Base-by-base conservation (phyloP, 805 yeast genomes). In the Cyberlindnera euphorbiiphila region DNA sequence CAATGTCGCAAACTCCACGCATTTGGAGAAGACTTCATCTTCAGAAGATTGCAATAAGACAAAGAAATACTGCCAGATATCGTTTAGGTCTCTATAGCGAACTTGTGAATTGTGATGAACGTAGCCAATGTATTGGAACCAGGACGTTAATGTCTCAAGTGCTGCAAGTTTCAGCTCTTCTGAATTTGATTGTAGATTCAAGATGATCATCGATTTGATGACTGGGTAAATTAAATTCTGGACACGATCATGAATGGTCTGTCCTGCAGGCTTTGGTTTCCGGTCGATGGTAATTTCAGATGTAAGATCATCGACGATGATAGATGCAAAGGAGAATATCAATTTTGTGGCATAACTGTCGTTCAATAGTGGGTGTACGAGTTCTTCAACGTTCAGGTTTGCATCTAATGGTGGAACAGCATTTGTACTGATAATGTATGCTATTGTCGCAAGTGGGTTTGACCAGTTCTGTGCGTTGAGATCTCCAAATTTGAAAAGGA, bases 221-320 rank as follows among this genome's bases (percentile, higher is more conserved):
- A 56, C 34, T 5, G 57, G 53, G 41, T 63, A 72, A 1, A 74
- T 25, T 10, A 60, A 41, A 0, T 49, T 42, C 20, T 64, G 68
- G 1, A 77, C 57, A 1, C 50, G 30, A 13, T 57, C 51, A 48
- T 76, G 78, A 12, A 72, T 32, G 42, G 34, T 53, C 40, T 2
- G 59, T 42, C 39, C 39, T 39, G 47, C 13, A 31, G 45, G 64
- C 42, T 10, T 50, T 37, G 14, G 16, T 11, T 29, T 28, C 23
- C 26, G 25, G 7, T 27, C 14, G 8, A 31, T 17, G 9, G 23
- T 22, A 25, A 29, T 29, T 5, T 38, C 41, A 31, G 70, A 74
- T 23, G 62, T 49, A 9, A 72, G 47, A 36, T 79, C 85, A 45
- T 78, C 85, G 1, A 67, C 69, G 0, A 76, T 41, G 7, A 72